Conservation (phyloP, 2,329 filamentous ascomycete species). For the Monilinia polystroma region DNA sequence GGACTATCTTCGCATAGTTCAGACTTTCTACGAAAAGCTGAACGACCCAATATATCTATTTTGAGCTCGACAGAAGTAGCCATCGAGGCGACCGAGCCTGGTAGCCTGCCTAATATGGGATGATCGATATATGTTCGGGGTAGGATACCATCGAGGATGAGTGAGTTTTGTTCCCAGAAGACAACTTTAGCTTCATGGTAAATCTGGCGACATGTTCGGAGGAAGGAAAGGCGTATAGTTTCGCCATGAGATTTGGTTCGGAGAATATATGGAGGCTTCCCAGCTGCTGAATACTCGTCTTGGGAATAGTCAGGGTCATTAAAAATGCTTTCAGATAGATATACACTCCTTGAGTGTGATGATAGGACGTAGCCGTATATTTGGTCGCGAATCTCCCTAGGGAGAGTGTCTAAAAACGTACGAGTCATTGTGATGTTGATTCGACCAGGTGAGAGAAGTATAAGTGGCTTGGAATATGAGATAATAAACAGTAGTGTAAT, state of each 20-base stretch:
- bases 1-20: slow-evolving; percentile 7
- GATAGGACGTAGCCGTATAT: slow-evolving; percentile 24
- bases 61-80: slow-evolving; percentile 19
- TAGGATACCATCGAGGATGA: slow-evolving; percentile 19
- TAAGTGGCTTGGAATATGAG: background rate
- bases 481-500: background rate
- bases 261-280: slow-evolving; percentile 18
- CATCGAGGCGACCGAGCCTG: slow-evolving; percentile 9
- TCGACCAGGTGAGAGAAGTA: background rate
- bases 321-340: slow-evolving; percentile 8
- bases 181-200: slow-evolving; percentile 18
- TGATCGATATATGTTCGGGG: slow-evolving; percentile 16
- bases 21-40: slow-evolving; percentile 18
- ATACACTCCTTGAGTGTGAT: slow-evolving; percentile 15
- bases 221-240: slow-evolving; percentile 17
- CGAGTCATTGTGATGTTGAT: slow-evolving; percentile 6
- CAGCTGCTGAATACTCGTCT: slow-evolving; percentile 9
- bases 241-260: slow-evolving; percentile 19
- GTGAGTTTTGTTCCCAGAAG: slow-evolving; percentile 23
- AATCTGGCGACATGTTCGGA: slow-evolving; percentile 24
- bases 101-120: slow-evolving; percentile 16
- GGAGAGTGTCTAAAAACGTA: slow-evolving; percentile 21
- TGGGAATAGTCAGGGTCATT: slow-evolving; percentile 14
- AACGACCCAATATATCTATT: slow-evolving; percentile 18
- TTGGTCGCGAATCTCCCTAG: slow-evolving; percentile 24